Evolutionary conservation across 2,329 filamentous ascomycete genomes (phyloP), one percentile per base, ranked within the genome.

Genomic region (Blastomyces emzantsi): DNA sequence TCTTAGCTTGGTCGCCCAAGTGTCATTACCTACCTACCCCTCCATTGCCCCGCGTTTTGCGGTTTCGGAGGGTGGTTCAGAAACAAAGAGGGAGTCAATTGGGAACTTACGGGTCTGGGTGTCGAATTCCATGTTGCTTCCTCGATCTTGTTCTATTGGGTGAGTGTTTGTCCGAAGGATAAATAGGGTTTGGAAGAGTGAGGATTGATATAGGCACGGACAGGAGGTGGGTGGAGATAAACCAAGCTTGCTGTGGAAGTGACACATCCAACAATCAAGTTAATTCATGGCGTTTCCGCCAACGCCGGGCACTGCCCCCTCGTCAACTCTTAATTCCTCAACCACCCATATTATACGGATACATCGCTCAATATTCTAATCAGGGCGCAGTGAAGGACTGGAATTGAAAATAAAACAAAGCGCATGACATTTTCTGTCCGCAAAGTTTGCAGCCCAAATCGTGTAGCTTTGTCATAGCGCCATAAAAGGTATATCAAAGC

Each of bases 81-180:
- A 30, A 13, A 43, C 17, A 19, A 17, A 28, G 9, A 9, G 11
- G 5, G 9, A 22, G 5, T 49, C 43, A 49, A 60, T 47, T 36
- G 28, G 8, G 43, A 49, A 74, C 87, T 73, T 78, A 92, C 89
- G 83, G 58, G 83, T 89, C 76, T 90, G 87, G 9, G 88, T 85
- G 71, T 92, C 89, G 77, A 83, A 82, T 74, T 91, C 88, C 89
- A 92, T 92, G 51, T 66, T 36, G 64, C 60, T 58, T 25, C 45
- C 55, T 51, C 45, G n/a, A 17, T 47, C 62, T 43, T 49, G 11
- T 60, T 45, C 41, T 59, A 33, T 7, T 43, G 49, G 49, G 11
- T 52, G 49, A 15, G 25, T 7, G 49, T 52, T 25, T 5, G 45
- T 9, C 2, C 4, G 25, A 8, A 8, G 25, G 25, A 17, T 52